A percentile compares a stretch with the other conserved stretches of the same genome.
phyloP scores from a whole-genome alignment of 2,329 filamentous ascomycete genomes.

The Colletotrichum spaethianum region DNA sequence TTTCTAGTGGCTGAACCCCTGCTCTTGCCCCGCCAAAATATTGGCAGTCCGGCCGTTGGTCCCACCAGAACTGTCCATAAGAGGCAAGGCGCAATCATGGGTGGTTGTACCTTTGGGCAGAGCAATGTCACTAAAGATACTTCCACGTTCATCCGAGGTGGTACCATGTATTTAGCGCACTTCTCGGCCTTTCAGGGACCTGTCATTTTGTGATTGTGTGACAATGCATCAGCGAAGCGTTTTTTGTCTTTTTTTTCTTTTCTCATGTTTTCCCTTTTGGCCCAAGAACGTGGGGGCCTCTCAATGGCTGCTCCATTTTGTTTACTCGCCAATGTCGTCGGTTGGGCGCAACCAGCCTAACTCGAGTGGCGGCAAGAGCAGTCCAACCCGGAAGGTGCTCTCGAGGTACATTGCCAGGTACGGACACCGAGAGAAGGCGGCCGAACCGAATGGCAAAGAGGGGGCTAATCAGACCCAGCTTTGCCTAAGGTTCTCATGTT shows the following conservation, averaged over 20 bases:
- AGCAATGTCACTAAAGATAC: neutral
- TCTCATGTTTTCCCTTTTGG: neutral
- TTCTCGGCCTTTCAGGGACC: constrained; percentile 21
- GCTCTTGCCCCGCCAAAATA: constrained; percentile 11
- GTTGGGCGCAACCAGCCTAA: constrained; percentile 1
- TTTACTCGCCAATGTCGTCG: neutral
- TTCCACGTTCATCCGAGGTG: constrained; percentile 1
- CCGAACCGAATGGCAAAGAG: neutral
- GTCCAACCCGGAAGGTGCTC: neutral
- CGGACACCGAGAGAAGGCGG: neutral
- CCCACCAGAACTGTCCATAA: neutral
- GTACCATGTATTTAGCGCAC: neutral
- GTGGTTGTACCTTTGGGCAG: neutral
- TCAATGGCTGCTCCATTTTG: constrained; percentile 26
- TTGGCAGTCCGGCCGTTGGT: constrained; percentile 9
- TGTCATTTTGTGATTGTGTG: neutral
- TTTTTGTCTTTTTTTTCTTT: neutral
- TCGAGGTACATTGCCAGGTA: neutral
- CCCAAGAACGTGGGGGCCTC: constrained; percentile 32
- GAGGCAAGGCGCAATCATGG: neutral
- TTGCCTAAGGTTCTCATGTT: neutral
- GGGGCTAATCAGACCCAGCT: neutral
- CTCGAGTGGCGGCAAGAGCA: neutral
- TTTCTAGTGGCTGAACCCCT: constrained; percentile 31
- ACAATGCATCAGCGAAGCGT: neutral